phyloP scores from a whole-genome alignment of 208 protist species.

The Plasmodiophora brassicae region DNA sequence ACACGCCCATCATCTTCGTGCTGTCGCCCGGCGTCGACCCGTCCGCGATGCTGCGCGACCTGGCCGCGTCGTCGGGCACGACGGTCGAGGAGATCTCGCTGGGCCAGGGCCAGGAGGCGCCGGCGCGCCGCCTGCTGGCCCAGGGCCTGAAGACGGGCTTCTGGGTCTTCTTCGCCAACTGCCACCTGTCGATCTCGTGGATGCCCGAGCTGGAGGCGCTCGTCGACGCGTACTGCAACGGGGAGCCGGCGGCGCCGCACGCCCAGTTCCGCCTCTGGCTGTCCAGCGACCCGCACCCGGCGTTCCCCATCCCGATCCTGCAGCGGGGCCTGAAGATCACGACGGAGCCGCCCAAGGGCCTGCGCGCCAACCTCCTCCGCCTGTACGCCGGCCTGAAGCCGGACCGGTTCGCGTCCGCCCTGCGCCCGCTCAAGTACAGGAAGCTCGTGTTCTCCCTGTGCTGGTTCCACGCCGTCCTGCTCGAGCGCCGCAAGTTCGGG shows the following conservation, averaged over 20 bases:
- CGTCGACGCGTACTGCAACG: slow-evolving; percentile 77
- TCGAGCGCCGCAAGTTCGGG: slow-evolving; percentile 95
- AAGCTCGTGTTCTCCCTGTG: slow-evolving; percentile 89
- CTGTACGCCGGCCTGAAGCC: slow-evolving; percentile 85
- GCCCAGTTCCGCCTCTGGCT: slow-evolving; percentile 96
- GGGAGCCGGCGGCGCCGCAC: slow-evolving; percentile 71
- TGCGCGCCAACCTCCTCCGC: slow-evolving; percentile 91
- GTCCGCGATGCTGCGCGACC: slow-evolving; percentile 76
- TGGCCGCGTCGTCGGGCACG: slow-evolving; percentile 70
- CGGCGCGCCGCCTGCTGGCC: slow-evolving; percentile 78
- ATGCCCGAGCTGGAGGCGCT: slow-evolving; percentile 91
- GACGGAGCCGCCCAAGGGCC: slow-evolving; percentile 92
- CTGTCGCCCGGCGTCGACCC: slow-evolving; percentile 94
- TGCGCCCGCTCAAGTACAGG: slow-evolving; percentile 73
- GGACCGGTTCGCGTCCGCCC: slow-evolving; percentile 66
- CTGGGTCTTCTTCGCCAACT: slow-evolving; percentile 97
- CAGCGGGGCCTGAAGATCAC: slow-evolving; percentile 95
- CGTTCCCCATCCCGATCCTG: slow-evolving; percentile 84
- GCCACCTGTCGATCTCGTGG: slow-evolving; percentile 93
- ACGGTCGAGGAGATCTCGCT: slow-evolving; percentile 85
- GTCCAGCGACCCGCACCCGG: slow-evolving; percentile 87
- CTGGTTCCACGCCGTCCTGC: slow-evolving; percentile 94
- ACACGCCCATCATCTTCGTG: slow-evolving; percentile 92
- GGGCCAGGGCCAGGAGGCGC: slow-evolving; percentile 84
- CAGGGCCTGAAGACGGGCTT: slow-evolving; percentile 81